Evolutionary conservation across 495 filamentous ascomycete genomes (phyloP).

Genomic region (Immersiella caudata): DNA sequence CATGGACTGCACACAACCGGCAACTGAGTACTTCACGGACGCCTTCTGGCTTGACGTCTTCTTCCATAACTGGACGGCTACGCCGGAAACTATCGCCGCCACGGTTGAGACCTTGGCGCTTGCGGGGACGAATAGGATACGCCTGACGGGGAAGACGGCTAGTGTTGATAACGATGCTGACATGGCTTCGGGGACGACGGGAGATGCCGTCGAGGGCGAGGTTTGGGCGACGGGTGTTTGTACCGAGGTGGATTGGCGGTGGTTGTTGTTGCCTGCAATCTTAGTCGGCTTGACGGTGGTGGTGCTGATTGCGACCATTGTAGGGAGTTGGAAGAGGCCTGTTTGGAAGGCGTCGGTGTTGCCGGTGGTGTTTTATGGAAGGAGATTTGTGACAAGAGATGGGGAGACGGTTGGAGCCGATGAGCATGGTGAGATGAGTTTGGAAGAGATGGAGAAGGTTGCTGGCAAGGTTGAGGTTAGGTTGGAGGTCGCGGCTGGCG

Average conservation of each 20-base stretch:
- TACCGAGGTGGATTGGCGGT: conserved; percentile 2
- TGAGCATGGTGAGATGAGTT: not conserved
- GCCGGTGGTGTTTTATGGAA: conserved; percentile 1
- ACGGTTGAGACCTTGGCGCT: not conserved
- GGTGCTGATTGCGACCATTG: not conserved
- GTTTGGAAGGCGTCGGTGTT: not conserved
- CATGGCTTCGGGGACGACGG: not conserved
- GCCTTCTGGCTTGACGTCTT: not conserved
- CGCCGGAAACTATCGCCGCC: not conserved
- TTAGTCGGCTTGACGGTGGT: not conserved
- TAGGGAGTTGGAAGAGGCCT: not conserved
- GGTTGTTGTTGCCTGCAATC: not conserved
- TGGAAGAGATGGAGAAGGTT: not conserved
- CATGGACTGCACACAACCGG: not conserved
- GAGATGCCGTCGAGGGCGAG: not conserved
- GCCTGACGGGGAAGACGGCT: not conserved
- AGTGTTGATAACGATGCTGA: not conserved
- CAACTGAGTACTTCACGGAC: not conserved
- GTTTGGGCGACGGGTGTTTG: not conserved
- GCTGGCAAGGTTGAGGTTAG: not conserved
- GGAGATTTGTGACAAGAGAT: not conserved
- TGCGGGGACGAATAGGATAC: not conserved
- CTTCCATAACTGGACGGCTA: not conserved
- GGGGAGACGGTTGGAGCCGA: not conserved
- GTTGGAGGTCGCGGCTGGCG: not conserved